Base-by-base conservation (phyloP, 2,329 filamentous ascomycete genomes). In the Ophiostoma sp. region DNA sequence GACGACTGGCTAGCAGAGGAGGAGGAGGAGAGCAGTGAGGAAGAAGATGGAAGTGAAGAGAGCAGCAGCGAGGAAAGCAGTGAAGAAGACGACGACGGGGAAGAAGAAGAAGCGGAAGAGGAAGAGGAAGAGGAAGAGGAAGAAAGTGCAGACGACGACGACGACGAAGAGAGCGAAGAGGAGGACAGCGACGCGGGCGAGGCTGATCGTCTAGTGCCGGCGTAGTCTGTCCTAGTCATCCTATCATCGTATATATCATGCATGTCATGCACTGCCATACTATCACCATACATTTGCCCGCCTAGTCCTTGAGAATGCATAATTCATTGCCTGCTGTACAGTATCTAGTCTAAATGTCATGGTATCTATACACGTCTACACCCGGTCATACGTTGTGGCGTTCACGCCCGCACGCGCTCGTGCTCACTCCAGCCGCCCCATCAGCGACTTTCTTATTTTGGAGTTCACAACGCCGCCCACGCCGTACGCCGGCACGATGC, bases 1-100 rank as follows among this genome's bases (percentile, higher is more conserved):
- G 93, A 98, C 79, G 92, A 97, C 76, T 98, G 95, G 93, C 81
- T 98, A 68, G 92, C 89, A 4, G 90, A 92, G 74, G 87, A 86
- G 60, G 85, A 83, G 1, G 84, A 84, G 9, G 45, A 47, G 45
- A 16, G 14, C 12, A 14, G 80, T 4, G 16, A 81, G 27, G 27
- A 27, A 27, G 27, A 27, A 27, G 27, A 27, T 27, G 27, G 27
- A 27, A 27, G 27, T 27, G 27, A 27, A 27, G 27, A 5, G 78
- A 79, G 3, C 14, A 52, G 47, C 9, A 27, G 12, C 14, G 80
- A 80, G 27, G 80, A 79, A 3, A 82, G 82, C 0, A 83, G 83
- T 1, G 82, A 82, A 2, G 82, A 84, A 0, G 81, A 81, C 0
- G 82, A 82, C 11, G 81, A 82, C 9, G 83, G 0, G 79, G 64